Conservation (phyloP, 108 stramenopile species). For the Pseudonitzschia delicatissima region DNA sequence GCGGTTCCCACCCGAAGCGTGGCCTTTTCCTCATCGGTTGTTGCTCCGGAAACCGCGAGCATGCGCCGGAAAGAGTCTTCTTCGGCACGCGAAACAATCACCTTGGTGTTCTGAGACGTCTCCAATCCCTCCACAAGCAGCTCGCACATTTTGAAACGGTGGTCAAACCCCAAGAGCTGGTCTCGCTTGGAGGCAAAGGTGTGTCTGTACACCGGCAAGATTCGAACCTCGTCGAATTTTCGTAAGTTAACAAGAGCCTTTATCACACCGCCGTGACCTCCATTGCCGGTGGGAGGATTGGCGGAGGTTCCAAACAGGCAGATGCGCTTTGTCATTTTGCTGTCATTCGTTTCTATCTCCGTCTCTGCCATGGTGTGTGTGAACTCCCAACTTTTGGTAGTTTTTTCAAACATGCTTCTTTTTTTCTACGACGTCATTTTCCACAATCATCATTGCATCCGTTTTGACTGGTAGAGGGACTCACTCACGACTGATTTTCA, state of each 20-base stretch:
- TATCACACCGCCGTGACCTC: constrained; percentile 79
- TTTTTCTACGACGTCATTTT: too few relatives aligned
- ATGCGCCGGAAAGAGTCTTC: constrained; percentile 48
- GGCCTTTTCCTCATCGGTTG: constrained; percentile 7
- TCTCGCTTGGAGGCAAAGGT: constrained; percentile 70
- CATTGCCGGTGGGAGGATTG: constrained; percentile 81
- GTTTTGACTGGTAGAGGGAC: too few relatives aligned
- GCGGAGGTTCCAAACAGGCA: constrained; percentile 85
- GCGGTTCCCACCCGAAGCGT: constrained; percentile 67
- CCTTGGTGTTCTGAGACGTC: constrained; percentile 48
- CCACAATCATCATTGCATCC: too few relatives aligned
- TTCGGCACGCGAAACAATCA: constrained; percentile 69
- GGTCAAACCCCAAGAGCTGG: constrained; percentile 53
- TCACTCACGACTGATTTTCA: too few relatives aligned
- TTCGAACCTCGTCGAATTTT: constrained; percentile 64
- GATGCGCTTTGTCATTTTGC: constrained; percentile 6
- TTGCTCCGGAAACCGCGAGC: constrained; percentile 5
- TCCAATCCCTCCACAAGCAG: constrained; percentile 42
- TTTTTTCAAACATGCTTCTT: too few relatives aligned
- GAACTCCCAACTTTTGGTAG: not conserved
- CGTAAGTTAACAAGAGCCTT: constrained; percentile 30
- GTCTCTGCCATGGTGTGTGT: not conserved
- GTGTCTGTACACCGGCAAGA: constrained; percentile 80
- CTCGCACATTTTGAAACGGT: constrained; percentile 74
- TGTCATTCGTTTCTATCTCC: not conserved